Base-by-base conservation (phyloP, 768 basidiomycete species). In the Trametopsis cervina region DNA sequence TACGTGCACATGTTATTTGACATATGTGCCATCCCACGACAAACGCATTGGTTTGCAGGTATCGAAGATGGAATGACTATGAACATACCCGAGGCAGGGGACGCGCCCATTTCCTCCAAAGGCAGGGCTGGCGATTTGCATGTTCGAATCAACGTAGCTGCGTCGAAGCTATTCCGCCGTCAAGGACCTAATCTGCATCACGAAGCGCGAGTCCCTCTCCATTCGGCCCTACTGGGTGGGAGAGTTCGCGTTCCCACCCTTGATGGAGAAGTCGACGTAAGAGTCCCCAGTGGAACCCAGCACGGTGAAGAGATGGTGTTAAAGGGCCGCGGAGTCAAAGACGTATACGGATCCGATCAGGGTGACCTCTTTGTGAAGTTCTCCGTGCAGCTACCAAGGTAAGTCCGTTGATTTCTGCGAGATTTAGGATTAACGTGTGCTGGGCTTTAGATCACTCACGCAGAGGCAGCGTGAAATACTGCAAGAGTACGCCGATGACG, bases 251-350 rank as follows among this genome's bases (percentile, higher is more conserved):
- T 99, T 22, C 92, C 93, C 21, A 99, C 96, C 38, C 72, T 98
- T 17, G 94, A 98, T 52, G 91, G 94, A 21, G 90, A 96, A 39
- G 92, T 97, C 1, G 93, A 97, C 49, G 89, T 98, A 37, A 85
- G 88, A 54, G 79, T 99, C 36, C 90, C 93, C 47, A 74, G 75
- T 18, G 95, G 96, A 39, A 97, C 95, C 2, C 96, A 98, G 67
- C 92, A 86, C 61, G 94, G 94, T 15, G 92, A 97, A 69, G 93
- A 98, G 65, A 94, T 95, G 81, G 89, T 96, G 18, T 68, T 99
- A 59, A 88, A 86, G 68, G 83, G 83, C 35, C 80, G 89, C 45
- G 96, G 96, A 24, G 81, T 97, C 11, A 63, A 77, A 39, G 72
- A 79, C 20, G 72, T 86, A 5, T 74, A 75, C 60, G 68, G 69